These are phyloP conservation scores for Amanita muscaria DNA, from an alignment of 768 basidiomycete species.

Conservation along the genomic window DNA sequence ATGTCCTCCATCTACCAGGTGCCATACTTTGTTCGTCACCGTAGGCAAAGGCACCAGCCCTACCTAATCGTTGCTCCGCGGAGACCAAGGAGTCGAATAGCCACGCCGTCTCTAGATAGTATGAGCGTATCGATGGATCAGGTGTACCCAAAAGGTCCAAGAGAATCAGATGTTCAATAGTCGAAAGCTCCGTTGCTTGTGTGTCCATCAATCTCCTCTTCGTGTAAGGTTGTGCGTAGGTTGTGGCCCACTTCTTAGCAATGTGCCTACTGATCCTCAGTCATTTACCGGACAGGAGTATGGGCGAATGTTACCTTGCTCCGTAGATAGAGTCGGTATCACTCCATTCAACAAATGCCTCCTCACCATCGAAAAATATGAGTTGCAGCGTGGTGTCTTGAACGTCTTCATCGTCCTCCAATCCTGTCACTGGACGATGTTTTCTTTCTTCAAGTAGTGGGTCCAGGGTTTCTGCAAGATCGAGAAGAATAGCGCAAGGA, in stretches of 20 bases:
- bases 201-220: constrained; percentile 50
- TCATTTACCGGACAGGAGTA: neutral
- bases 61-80: constrained; percentile 64
- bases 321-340: constrained; percentile 88
- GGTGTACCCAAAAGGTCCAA: constrained; percentile 85
- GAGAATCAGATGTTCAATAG: constrained; percentile 86
- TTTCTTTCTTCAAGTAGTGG: constrained; percentile 57
- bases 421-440: constrained; percentile 42
- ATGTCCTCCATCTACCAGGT: constrained; percentile 49
- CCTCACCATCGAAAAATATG: constrained; percentile 96
- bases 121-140: constrained; percentile 69
- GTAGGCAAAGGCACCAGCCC: constrained; percentile 51
- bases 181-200: constrained; percentile 55
- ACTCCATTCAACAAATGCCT: constrained; percentile 90
- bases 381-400: constrained; percentile 84
- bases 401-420: constrained; percentile 66
- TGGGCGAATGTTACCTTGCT: constrained; percentile 53
- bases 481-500: constrained; percentile 89
- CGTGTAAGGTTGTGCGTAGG: constrained; percentile 51
- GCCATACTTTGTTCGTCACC: constrained; percentile 35
- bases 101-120: constrained; percentile 87
- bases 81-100: constrained; percentile 70
- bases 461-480: constrained; percentile 79
- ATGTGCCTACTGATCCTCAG: constrained; percentile 53
- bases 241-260: constrained; percentile 72